Conservation (phyloP, 306 rosid genomes). For the Cicer pinnatifidum region DNA sequence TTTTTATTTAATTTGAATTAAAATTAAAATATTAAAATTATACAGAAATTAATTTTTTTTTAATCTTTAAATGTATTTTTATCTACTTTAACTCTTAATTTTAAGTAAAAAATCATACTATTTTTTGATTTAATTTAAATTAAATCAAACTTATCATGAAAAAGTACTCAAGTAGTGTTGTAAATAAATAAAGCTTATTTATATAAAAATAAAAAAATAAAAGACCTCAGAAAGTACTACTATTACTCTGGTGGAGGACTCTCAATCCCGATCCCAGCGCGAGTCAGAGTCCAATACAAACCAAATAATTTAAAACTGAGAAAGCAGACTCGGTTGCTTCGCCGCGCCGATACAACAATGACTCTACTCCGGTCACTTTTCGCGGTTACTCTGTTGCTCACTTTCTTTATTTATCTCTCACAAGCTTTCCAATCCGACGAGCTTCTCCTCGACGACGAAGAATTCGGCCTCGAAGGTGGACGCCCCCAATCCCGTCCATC, state of each 20-base stretch:
- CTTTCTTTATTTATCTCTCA: conserved; percentile 47
- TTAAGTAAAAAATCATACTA: too few relatives aligned
- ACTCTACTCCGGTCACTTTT: conserved; percentile 38
- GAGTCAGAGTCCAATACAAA: neutral
- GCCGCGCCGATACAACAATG: conserved; percentile 43
- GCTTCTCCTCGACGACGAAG: conserved; percentile 89
- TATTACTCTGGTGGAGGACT: neutral
- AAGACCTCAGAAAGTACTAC: neutral
- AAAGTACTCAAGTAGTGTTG: too few relatives aligned
- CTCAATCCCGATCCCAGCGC: neutral
- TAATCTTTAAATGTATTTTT: too few relatives aligned
- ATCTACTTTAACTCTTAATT: too few relatives aligned
- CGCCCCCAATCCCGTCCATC: conserved; percentile 48
- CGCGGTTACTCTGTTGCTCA: conserved; percentile 32
- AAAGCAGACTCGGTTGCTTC: conserved; percentile 29
- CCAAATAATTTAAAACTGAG: neutral
- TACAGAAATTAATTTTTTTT: too few relatives aligned
- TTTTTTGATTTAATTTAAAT: too few relatives aligned
- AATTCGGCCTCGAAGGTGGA: conserved; percentile 89
- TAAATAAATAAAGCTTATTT: too few relatives aligned
- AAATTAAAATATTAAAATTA: too few relatives aligned
- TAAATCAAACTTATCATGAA: too few relatives aligned
- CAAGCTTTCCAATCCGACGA: conserved; percentile 89
- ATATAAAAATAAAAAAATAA: too few relatives aligned
- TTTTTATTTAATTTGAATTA: too few relatives aligned